Conservation (phyloP, 805 yeast genomes). For the Candida ficus region DNA sequence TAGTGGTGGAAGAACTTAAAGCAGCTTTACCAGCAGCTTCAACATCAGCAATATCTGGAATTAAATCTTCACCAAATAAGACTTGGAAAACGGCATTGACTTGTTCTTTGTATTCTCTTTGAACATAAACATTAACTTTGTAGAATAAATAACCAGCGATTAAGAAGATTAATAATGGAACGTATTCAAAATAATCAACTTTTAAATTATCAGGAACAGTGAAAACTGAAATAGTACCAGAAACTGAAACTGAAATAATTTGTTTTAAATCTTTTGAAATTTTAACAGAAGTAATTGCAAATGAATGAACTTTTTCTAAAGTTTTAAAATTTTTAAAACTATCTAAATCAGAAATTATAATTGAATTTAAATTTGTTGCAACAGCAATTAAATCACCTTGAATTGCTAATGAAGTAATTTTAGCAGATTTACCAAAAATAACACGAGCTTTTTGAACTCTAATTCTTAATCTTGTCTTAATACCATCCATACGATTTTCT, state of each 20-base stretch:
- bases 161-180: conserved; percentile 9
- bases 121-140: conserved; percentile 8
- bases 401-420: conserved; percentile 21
- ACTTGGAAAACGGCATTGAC: conserved; percentile 10
- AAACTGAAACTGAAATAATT: conserved; percentile 43
- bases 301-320: conserved; percentile 63
- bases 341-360: conserved; percentile 47
- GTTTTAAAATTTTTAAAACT: conserved; percentile 47
- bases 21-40: too few species aligned
- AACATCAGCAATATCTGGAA: neutral
- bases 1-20: neutral
- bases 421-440: conserved; percentile 44
- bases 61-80: conserved; percentile 12
- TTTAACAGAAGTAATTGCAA: conserved; percentile 70
- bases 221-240: conserved; percentile 63
- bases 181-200: conserved; percentile 9
- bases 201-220: conserved; percentile 47
- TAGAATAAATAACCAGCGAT: conserved; percentile 7
- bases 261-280: conserved; percentile 36
- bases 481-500: neutral
- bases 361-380: conserved; percentile 54
- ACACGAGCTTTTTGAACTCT: conserved; percentile 35
- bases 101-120: conserved; percentile 14
- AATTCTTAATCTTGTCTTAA: conserved; percentile 7
- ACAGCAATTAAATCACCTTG: conserved; percentile 34